Evolutionary conservation across 2,329 filamentous ascomycete species (phyloP), one percentile per base, ranked within the genome.

Genomic region (Pseudocercospora pini-densiflorae): DNA sequence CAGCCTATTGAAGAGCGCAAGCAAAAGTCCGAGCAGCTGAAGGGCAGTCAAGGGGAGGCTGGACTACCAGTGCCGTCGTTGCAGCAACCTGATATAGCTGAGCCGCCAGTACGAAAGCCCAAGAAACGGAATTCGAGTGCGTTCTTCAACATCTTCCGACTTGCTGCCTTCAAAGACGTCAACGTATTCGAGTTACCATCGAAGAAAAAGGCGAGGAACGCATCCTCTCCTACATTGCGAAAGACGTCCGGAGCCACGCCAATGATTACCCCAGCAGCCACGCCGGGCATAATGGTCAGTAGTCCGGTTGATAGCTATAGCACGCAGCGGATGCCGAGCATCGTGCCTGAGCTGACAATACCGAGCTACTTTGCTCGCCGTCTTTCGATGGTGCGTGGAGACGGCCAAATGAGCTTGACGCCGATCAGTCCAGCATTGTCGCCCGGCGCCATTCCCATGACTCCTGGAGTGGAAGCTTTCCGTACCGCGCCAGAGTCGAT

Each of bases 351-450:
- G 47, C 47, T 70, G n/a, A 62, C 49, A 16, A n/a, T 58, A 10
- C 68, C 69, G 21, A 66, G 66, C 7, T 71, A 71, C 51, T 71
- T 69, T 45, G 49, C 64, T 10, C 68, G 68, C 7, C 68, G 68
- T 0, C 54, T 69, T 14, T 62, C 21, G 36, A 40, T 47, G 1
- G 33, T 36, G 23, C 55, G 57, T 14, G 57, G 62, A 59, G 69
- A 71, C 43, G 67, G 66, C 55, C 36, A 58, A 10, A 19, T 43
- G 9, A 67, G 55, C 7, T n/a, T 62, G 19, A 40, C 57, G n/a
- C 65, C 61, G 7, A 36, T 58, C n/a, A 58, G 55, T 24, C 31
- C 55, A 5, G n/a, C 68, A 19, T 58, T 62, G 40, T 64, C 68
- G 1, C 60, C 59, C 6, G 47, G 61, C 27, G 51, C 61, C 6